phyloP scores from a whole-genome alignment of 495 filamentous ascomycete genomes.

The Collariella sp. region DNA sequence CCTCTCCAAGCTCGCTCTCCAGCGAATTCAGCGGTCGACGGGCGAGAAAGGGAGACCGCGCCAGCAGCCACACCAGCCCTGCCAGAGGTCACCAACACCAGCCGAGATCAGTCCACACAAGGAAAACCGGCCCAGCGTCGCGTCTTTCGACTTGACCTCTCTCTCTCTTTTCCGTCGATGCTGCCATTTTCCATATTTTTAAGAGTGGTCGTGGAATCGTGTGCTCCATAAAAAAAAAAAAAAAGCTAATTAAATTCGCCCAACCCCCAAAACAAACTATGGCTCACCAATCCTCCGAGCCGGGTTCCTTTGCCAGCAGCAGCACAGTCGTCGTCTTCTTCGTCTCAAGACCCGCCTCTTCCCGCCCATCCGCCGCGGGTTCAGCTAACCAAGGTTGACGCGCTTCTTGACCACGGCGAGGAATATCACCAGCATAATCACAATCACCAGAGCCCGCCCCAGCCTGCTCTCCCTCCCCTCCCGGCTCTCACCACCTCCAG shows the following conservation, averaged over 20 bases:
- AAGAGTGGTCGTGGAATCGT: slow-evolving; percentile 30
- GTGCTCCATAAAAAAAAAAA: slow-evolving; percentile 38
- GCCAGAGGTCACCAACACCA: too few relatives aligned
- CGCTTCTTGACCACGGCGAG: slow-evolving; percentile 14
- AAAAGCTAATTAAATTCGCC: slow-evolving; percentile 38
- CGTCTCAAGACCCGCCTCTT: slow-evolving; percentile 23
- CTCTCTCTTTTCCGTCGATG: slow-evolving; percentile 27
- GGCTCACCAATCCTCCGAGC: slow-evolving; percentile 33
- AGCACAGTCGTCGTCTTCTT: slow-evolving; percentile 5
- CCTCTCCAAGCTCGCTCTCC: too few relatives aligned
- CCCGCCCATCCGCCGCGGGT: slow-evolving; percentile 16
- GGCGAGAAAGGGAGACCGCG: background rate
- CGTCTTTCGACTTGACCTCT: too few relatives aligned
- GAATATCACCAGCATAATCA: slow-evolving; percentile 1
- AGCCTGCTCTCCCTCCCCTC: background rate
- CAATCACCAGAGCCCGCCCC: background rate
- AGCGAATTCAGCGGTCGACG: too few relatives aligned
- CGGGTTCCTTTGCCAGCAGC: slow-evolving; percentile 26
- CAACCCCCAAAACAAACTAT: slow-evolving; percentile 22
- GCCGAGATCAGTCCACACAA: slow-evolving; percentile 28
- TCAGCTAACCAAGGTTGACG: slow-evolving; percentile 16
- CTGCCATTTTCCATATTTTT: slow-evolving; percentile 25
- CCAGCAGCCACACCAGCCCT: slow-evolving; percentile 25
- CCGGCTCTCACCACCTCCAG: background rate
- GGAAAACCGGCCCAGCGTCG: slow-evolving; percentile 35